Conservation (phyloP, 73 alveolate species). For the Tetrahymena borealis region DNA sequence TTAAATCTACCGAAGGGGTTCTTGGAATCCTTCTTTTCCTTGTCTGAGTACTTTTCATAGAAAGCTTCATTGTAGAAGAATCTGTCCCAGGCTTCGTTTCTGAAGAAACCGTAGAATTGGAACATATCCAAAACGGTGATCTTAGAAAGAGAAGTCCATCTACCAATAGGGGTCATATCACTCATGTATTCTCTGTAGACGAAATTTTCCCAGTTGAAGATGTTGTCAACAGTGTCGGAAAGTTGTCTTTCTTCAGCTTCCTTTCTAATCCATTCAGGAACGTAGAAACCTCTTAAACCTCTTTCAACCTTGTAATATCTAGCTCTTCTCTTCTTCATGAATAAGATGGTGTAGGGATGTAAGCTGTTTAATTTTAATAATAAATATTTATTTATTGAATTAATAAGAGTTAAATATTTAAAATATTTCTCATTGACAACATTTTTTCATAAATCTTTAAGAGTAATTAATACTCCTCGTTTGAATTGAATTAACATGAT, state of each 20-base stretch:
- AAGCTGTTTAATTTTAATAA: not conserved
- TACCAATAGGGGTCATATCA: slow-evolving; percentile 44
- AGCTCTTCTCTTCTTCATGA: slow-evolving; percentile 44
- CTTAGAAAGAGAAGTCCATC: slow-evolving; percentile 23
- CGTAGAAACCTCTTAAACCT: slow-evolving; percentile 38
- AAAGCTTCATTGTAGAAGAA: slow-evolving; percentile 34
- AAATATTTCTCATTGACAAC: no score
- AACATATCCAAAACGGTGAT: slow-evolving; percentile 20
- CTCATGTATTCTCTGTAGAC: slow-evolving; percentile 26
- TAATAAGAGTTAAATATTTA: no score
- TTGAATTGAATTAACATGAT: no score
- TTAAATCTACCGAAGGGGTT: slow-evolving; percentile 13
- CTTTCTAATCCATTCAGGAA: slow-evolving; percentile 35
- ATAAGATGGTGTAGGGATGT: slow-evolving; percentile 30
- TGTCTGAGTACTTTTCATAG: not conserved
- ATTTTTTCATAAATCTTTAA: no score
- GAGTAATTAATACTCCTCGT: no score
- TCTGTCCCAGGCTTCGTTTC: slow-evolving; percentile 45
- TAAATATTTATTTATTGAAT: no score
- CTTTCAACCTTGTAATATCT: slow-evolving; percentile 44
- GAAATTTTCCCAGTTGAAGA: slow-evolving; percentile 35
- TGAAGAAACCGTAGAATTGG: slow-evolving; percentile 18
- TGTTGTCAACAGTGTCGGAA: slow-evolving; percentile 27
- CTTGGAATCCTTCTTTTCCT: slow-evolving; percentile 3
- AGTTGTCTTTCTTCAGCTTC: slow-evolving; percentile 38